These are phyloP conservation scores for Kernera saxatilis DNA, from an alignment of 345 rosid species.

Conservation along the genomic window DNA sequence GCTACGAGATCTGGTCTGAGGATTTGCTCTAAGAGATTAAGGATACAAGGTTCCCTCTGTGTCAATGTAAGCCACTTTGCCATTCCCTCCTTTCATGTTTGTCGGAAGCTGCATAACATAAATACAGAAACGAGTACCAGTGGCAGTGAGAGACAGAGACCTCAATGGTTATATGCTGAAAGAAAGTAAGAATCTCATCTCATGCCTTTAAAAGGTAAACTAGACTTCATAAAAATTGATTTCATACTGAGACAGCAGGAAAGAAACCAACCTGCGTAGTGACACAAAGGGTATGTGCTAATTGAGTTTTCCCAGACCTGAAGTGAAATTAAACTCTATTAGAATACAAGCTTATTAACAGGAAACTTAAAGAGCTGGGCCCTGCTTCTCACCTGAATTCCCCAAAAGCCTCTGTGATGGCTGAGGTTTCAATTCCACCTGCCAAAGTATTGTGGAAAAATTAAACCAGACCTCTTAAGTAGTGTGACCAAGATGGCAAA, in stretches of 20 bases:
- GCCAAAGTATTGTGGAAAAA: slow-evolving; percentile 22
- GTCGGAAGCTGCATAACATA: slow-evolving; percentile 61
- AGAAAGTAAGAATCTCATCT: neutral
- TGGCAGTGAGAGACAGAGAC: neutral
- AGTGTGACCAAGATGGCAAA: neutral
- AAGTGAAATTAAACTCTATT: neutral
- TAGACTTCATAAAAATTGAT: neutral
- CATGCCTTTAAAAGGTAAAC: neutral
- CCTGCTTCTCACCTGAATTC: slow-evolving; percentile 61
- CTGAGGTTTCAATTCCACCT: slow-evolving; percentile 84
- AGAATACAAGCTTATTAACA: neutral
- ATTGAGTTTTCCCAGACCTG: slow-evolving; percentile 93
- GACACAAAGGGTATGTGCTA: slow-evolving; percentile 83
- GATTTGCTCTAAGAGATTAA: neutral
- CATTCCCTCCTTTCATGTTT: slow-evolving; percentile 85
- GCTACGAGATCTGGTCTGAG: neutral
- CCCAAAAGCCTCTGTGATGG: slow-evolving; percentile 93
- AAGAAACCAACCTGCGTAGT: slow-evolving; percentile 64
- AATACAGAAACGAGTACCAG: neutral
- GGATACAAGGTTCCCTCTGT: slow-evolving; percentile 93
- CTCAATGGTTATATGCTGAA: neutral
- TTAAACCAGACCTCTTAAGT: neutral
- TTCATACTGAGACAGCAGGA: neutral
- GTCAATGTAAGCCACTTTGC: slow-evolving; percentile 89
- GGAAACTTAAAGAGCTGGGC: neutral